A percentile compares a stretch with the other conserved stretches of the same genome.
Conservation (phyloP, 768 basidiomycete species). For the Leccinum broughii region DNA sequence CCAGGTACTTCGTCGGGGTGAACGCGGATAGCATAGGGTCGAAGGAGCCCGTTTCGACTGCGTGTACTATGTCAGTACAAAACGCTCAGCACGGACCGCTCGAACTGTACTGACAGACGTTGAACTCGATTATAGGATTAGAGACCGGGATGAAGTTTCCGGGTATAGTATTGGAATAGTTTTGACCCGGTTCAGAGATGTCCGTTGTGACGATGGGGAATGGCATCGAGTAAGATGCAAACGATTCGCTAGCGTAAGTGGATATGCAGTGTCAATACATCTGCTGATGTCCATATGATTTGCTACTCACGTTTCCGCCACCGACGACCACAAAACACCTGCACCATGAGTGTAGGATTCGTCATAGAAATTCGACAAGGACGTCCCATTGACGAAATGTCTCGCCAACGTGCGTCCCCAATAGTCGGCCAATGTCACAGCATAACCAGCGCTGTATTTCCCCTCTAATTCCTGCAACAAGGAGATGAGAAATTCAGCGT, state of each 20-base stretch:
- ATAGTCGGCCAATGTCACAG: slow-evolving; percentile 32
- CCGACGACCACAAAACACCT: slow-evolving; percentile 36
- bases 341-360: slow-evolving; percentile 35
- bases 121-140: slow-evolving; percentile 38
- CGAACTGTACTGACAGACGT: slow-evolving; percentile 28
- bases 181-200: slow-evolving; percentile 27
- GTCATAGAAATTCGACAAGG: slow-evolving; percentile 30
- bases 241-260: slow-evolving; percentile 27
- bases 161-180: slow-evolving; percentile 20
- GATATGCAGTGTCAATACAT: slow-evolving; percentile 1
- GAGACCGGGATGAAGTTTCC: slow-evolving; percentile 32
- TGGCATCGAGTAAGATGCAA: slow-evolving; percentile 36
- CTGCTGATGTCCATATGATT: background rate
- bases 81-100: background rate
- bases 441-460: slow-evolving; percentile 32
- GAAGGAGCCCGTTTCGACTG: slow-evolving; percentile 43
- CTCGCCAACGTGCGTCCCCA: slow-evolving; percentile 32
- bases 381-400: slow-evolving; percentile 43
- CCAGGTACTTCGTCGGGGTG: slow-evolving; percentile 45
- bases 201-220: slow-evolving; percentile 41
- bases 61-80: background rate
- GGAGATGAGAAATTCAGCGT: slow-evolving; percentile 17
- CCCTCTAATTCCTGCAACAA: slow-evolving; percentile 31
- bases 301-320: slow-evolving; percentile 33
- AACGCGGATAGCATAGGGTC: slow-evolving; percentile 48